phyloP scores from a whole-genome alignment of 768 basidiomycete genomes.

The Pisolithus marmoratus region DNA sequence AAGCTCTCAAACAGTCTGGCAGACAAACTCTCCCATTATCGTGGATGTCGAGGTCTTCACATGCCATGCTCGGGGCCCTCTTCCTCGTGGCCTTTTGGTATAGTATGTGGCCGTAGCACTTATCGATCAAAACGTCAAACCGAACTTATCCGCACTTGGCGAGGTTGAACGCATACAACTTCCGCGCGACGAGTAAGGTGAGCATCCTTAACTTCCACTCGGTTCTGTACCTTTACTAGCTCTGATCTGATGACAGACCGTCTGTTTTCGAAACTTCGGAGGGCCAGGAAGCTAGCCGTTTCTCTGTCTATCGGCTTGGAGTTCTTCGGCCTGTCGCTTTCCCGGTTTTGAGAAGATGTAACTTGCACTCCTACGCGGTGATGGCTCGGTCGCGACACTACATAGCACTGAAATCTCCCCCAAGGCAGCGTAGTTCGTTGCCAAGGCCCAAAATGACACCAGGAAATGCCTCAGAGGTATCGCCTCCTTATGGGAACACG shows the following conservation, averaged over 20 bases:
- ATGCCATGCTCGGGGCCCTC: background rate
- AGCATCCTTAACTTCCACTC: background rate
- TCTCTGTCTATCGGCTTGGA: too few relatives aligned
- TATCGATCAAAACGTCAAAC: background rate
- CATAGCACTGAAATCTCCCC: background rate
- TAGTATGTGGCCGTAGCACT: background rate
- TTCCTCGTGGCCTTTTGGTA: background rate
- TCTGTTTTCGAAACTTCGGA: background rate
- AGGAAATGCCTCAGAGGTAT: background rate
- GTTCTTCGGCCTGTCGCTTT: background rate
- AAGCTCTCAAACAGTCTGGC: too few relatives aligned
- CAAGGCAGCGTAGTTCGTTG: background rate
- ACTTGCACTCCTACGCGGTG: too few relatives aligned
- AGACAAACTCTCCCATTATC: background rate
- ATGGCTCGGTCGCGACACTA: background rate
- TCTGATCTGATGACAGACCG: background rate
- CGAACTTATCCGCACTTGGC: background rate
- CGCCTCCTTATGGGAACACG: background rate
- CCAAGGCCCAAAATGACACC: background rate
- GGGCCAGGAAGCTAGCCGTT: constrained; percentile 2
- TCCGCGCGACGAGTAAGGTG: background rate
- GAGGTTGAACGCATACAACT: background rate
- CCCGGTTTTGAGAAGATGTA: background rate
- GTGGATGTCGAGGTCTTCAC: constrained; percentile 2
- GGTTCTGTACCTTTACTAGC: background rate